A percentile compares a stretch with the other conserved stretches of the same genome.
Evolutionary conservation across 768 basidiomycete genomes (phyloP).

Genomic region (Phaeolepiota aurea): DNA sequence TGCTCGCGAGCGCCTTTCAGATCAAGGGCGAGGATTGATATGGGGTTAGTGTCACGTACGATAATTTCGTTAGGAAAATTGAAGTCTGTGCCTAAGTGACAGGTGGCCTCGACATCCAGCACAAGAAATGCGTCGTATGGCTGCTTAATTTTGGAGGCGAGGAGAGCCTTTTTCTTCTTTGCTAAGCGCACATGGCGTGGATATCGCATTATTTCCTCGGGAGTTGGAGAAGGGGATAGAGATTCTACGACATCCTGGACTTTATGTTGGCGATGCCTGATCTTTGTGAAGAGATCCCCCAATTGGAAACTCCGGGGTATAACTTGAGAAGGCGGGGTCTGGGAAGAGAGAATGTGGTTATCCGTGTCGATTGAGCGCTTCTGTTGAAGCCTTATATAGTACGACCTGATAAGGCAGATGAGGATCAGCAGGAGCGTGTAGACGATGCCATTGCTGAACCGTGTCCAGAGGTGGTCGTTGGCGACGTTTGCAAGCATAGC

Average conservation of each 20-base stretch:
- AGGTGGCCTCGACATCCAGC: conserved; percentile 87
- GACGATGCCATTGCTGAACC: too few relatives aligned
- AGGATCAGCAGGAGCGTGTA: too few relatives aligned
- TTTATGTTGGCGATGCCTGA: conserved; percentile 6
- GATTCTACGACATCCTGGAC: conserved; percentile 2
- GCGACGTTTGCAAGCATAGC: too few relatives aligned
- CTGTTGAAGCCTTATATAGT: conserved; percentile 13
- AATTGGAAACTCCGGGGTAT: not conserved
- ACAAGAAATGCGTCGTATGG: conserved; percentile 77
- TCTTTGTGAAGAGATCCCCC: conserved; percentile 5
- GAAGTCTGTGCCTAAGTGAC: conserved; percentile 57
- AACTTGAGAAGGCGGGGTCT: conserved; percentile 1
- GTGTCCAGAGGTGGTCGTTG: too few relatives aligned
- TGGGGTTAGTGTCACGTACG: conserved; percentile 35
- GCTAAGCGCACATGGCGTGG: conserved; percentile 7
- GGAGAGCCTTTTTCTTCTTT: conserved; percentile 7
- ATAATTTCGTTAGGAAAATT: conserved; percentile 95
- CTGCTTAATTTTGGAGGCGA: conserved; percentile 21
- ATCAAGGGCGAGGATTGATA: not conserved
- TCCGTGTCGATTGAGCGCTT: conserved; percentile 6
- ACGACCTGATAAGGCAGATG: conserved; percentile 19
- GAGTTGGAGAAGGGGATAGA: not conserved
- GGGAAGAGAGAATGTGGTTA: not conserved
- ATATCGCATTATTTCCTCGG: conserved; percentile 6
- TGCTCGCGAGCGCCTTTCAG: conserved; percentile 19